Conservation (phyloP, 306 rosid species). For the Prunus mongolica region DNA sequence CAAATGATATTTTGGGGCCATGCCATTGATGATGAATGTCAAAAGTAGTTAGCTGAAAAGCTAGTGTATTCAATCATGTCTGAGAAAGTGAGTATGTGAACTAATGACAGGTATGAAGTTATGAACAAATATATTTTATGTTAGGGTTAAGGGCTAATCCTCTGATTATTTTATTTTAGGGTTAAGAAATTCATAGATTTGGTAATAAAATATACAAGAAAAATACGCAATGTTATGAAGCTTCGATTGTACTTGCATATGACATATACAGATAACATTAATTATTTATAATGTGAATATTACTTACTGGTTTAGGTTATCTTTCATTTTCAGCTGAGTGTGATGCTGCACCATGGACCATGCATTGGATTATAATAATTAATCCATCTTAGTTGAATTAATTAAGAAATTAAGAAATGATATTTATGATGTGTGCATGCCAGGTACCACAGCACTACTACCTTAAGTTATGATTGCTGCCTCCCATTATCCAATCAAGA, state of each 20-base stretch:
- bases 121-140: not conserved
- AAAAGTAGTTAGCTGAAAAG: not conserved
- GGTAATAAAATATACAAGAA: not conserved
- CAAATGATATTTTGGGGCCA: slow-evolving; percentile 4
- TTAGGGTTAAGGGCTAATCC: not conserved
- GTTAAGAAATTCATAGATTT: not conserved
- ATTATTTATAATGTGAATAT: not conserved
- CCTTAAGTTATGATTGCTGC: slow-evolving; percentile 50
- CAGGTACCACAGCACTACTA: not conserved
- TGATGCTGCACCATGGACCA: not conserved
- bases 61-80: not conserved
- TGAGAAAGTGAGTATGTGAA: not conserved
- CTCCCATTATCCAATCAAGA: slow-evolving; percentile 45
- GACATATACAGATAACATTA: not conserved
- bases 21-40: not conserved
- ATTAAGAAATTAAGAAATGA: not conserved
- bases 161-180: not conserved
- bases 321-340: not conserved
- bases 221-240: not conserved
- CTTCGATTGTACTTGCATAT: not conserved
- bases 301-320: not conserved
- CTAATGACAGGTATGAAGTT: not conserved
- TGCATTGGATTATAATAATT: not conserved
- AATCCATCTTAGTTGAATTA: not conserved
- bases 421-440: slow-evolving; percentile 10